A percentile compares a stretch with the other conserved stretches of the same genome.
Conservation (phyloP, 192 early-diverging fungal genomes). For the Rhizoclosmatium sp. region DNA sequence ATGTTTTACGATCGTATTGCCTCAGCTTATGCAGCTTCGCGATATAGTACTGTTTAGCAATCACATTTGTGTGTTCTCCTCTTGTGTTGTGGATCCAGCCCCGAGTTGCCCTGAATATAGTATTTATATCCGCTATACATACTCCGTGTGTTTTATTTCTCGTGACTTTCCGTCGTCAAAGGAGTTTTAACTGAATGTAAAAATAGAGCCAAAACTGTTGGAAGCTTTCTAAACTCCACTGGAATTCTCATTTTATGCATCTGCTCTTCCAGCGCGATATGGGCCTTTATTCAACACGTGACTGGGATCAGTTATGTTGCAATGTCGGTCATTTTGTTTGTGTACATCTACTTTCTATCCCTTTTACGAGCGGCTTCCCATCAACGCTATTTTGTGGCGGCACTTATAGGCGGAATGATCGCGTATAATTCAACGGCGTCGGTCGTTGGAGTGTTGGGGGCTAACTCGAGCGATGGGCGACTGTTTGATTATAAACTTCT, state of each 20-base stretch:
- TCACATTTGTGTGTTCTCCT: slow-evolving; percentile 33
- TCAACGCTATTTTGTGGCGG: slow-evolving; percentile 10
- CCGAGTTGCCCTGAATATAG: slow-evolving; percentile 16
- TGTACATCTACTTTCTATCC: slow-evolving; percentile 19
- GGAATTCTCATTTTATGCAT: slow-evolving; percentile 3
- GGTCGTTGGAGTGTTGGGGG: slow-evolving; percentile 22
- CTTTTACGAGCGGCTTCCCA: slow-evolving; percentile 20
- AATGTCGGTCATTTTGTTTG: slow-evolving; percentile 22
- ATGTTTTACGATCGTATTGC: neutral
- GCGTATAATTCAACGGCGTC: slow-evolving; percentile 14
- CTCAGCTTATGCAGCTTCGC: too few species aligned
- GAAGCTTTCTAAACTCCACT: slow-evolving; percentile 23
- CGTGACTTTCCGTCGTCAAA: neutral
- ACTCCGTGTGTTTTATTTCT: slow-evolving; percentile 26
- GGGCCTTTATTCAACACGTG: slow-evolving; percentile 23
- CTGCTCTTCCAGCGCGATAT: neutral
- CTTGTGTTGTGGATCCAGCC: neutral
- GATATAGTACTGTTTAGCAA: slow-evolving; percentile 10
- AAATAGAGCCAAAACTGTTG: slow-evolving; percentile 25
- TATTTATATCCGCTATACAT: slow-evolving; percentile 22
- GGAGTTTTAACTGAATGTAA: neutral
- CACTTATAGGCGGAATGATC: neutral
- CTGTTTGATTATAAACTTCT: slow-evolving; percentile 21
- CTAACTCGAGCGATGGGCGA: neutral
- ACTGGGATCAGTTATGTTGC: neutral